phyloP scores from a whole-genome alignment of 306 rosid species.

The Quercus alba region DNA sequence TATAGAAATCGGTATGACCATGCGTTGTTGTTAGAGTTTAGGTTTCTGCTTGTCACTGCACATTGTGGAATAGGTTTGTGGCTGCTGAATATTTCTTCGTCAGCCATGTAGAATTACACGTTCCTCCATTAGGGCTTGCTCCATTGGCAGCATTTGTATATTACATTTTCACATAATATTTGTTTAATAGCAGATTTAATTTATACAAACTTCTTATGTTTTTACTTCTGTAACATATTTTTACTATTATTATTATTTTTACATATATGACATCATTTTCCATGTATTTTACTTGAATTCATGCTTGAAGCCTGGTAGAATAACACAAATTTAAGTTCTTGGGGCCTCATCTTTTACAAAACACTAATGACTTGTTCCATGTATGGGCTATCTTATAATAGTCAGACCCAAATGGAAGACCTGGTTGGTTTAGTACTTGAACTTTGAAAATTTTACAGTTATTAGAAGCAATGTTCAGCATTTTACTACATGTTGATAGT shows the following conservation, averaged over 20 bases:
- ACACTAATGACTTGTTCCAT: too few relatives aligned
- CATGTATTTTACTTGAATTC: neutral
- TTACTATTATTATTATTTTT: neutral
- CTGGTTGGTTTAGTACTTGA: too few relatives aligned
- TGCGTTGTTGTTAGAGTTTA: constrained; percentile 21
- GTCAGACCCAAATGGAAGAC: too few relatives aligned
- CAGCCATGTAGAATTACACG: constrained; percentile 32
- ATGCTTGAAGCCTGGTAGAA: neutral
- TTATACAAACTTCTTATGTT: neutral
- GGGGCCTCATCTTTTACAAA: too few relatives aligned
- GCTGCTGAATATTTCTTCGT: constrained; percentile 20
- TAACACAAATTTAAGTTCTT: neutral
- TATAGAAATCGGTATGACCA: constrained; percentile 36
- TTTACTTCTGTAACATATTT: neutral
- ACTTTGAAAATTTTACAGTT: too few relatives aligned
- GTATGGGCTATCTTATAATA: too few relatives aligned
- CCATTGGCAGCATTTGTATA: constrained; percentile 34
- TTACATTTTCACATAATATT: constrained; percentile 23
- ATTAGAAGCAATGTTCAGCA: too few relatives aligned
- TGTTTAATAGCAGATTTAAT: constrained; percentile 13
- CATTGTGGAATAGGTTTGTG: constrained; percentile 28
- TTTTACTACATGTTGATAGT: too few relatives aligned
- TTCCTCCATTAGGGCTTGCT: neutral
- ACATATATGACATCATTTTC: neutral
- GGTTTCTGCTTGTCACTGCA: constrained; percentile 23